Evolutionary conservation across 352 stramenopile genomes (phyloP).

Genomic region (Globisporangium paddicum): DNA sequence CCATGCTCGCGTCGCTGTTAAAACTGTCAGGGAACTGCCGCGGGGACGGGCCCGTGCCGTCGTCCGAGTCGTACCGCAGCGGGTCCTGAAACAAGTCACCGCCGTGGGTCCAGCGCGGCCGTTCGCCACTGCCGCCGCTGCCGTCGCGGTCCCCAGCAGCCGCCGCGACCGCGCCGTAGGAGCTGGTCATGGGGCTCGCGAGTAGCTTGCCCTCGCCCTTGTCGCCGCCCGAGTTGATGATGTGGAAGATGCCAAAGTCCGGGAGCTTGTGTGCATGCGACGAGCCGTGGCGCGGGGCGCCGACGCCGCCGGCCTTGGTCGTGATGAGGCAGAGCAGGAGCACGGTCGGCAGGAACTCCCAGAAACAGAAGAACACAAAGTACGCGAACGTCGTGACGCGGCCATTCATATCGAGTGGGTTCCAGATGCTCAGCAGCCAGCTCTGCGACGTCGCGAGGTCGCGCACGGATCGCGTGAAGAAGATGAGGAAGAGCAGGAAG

Average conservation of each 20-base stretch:
- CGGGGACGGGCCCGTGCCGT: conserved; percentile 49
- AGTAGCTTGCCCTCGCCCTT: conserved; percentile 37
- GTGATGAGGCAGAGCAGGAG: conserved; percentile 78
- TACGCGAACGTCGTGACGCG: conserved; percentile 72
- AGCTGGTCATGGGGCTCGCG: conserved; percentile 53
- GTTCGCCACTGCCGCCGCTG: conserved; percentile 13
- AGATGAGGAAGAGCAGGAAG: conserved; percentile 74
- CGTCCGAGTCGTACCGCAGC: conserved; percentile 81
- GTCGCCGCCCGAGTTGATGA: conserved; percentile 61
- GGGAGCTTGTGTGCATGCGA: conserved; percentile 56
- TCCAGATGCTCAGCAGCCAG: conserved; percentile 84
- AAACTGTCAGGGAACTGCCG: conserved; percentile 61
- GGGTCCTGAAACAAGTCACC: conserved; percentile 81
- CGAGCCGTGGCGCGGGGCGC: conserved; percentile 59
- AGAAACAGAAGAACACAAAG: conserved; percentile 87
- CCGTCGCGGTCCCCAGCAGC: too few species aligned
- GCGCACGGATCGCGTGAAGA: conserved; percentile 70
- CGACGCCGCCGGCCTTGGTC: conserved; percentile 75
- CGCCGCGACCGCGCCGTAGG: conserved; percentile 38
- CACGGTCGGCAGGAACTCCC: conserved; percentile 82
- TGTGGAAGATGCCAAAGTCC: conserved; percentile 85
- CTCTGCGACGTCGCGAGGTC: conserved; percentile 81
- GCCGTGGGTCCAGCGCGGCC: conserved; percentile 69
- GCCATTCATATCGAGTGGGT: conserved; percentile 83
- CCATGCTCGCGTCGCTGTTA: conserved; percentile 58